Base-by-base conservation (phyloP, 495 filamentous ascomycete genomes). In the Choiromyces venosus region DNA sequence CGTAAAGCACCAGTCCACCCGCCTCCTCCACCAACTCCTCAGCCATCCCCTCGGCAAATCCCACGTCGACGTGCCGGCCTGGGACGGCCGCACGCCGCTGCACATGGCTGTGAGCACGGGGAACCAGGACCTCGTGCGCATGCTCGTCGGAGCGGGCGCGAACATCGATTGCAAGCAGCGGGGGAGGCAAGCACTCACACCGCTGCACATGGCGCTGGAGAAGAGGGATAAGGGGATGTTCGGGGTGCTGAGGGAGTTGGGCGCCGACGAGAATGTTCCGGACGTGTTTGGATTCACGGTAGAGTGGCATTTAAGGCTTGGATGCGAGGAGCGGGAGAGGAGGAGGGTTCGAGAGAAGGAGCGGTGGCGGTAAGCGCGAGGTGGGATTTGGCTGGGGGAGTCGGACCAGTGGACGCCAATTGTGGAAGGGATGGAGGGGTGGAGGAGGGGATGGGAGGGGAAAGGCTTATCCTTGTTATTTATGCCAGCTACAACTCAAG, bases 141-240 rank as follows among this genome's bases (percentile, higher is more conserved):
- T 79, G 19, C 72, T 79, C 21, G 25, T 79, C 5, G 37, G 70
- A 66, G 61, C 64, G 35, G 66, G 70, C 1, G 75, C 78, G 12
- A 74, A 82, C 40, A 69, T 83, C 39, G 72, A 74, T 37, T 77
- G 78, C 21, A 72, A 68, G 56, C 81, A 83, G 67, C 78, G 79
- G 71, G 78, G 76, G 65, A 81, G 80, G 1, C 78, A 82, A 10
- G 52, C n/a, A 0, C 10, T 61, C 71, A 83, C 82, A n/a, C 80
- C 80, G 9, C 76, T 83, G 25, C 81, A 83, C 72, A 67, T 81
- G 74, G 81, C 82, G 35, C 81, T 77, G 14, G 25, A 40, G 36
- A 68, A 74, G 65, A 78, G 76, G 65, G 76, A 79, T 37, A 73
- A 73, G 67, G 66, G 69, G 25, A 74, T 81, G 33, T 70, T 76